These are phyloP conservation scores for Saturnispora sekii DNA, from an alignment of 805 yeast genomes.

Conservation along the genomic window DNA sequence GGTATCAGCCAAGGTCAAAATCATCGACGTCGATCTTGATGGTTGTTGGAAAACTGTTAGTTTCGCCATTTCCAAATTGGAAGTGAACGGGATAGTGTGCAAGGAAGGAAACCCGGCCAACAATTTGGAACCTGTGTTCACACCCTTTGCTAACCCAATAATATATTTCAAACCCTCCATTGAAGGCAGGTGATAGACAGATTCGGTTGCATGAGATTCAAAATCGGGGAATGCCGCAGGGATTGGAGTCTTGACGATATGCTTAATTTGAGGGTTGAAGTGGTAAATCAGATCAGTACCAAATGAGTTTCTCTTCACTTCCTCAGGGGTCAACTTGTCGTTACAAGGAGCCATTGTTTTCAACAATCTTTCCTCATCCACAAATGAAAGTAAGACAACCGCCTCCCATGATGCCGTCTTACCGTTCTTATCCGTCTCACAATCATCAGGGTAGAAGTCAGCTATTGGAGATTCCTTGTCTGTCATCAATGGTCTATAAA, in stretches of 20 bases:
- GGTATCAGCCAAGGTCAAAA: slow-evolving; percentile 48
- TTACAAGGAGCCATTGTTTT: slow-evolving; percentile 66
- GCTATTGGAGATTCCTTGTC: slow-evolving; percentile 78
- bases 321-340: slow-evolving; percentile 54
- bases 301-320: slow-evolving; percentile 59
- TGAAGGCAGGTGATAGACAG: slow-evolving; percentile 41
- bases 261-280: slow-evolving; percentile 67
- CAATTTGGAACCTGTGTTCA: slow-evolving; percentile 56
- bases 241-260: slow-evolving; percentile 62
- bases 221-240: slow-evolving; percentile 71
- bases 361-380: slow-evolving; percentile 68
- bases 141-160: slow-evolving; percentile 57
- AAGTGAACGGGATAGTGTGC: slow-evolving; percentile 52
- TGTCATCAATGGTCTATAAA: slow-evolving; percentile 74
- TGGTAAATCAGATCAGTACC: slow-evolving; percentile 62
- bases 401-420: slow-evolving; percentile 98
- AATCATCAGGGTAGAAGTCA: slow-evolving; percentile 86
- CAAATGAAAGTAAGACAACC: slow-evolving; percentile 85
- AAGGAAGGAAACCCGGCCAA: slow-evolving; percentile 89
- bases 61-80: slow-evolving; percentile 48
- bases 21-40: slow-evolving; percentile 71
- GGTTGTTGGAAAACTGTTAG: slow-evolving; percentile 78
- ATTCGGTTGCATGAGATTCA: slow-evolving; percentile 69
- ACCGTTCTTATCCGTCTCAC: slow-evolving; percentile 84
- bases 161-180: slow-evolving; percentile 32